A percentile compares a stretch with the other conserved stretches of the same genome.
Evolutionary conservation across 2,329 filamentous ascomycete genomes (phyloP).

Genomic region (Penicillium sumatraense): DNA sequence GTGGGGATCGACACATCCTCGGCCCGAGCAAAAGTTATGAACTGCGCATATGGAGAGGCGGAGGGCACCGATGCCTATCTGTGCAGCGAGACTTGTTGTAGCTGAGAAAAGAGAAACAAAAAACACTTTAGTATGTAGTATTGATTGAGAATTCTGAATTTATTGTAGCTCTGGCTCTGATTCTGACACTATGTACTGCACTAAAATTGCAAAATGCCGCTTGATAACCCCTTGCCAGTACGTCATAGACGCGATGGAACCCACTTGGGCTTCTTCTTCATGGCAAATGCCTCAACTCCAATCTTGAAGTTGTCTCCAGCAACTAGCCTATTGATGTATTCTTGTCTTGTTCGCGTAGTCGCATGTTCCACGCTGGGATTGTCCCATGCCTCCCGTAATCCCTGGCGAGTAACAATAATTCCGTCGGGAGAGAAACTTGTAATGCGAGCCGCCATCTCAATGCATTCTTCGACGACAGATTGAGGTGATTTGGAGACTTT

Average conservation of each 20-base stretch:
- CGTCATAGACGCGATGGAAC: slow-evolving; percentile 39
- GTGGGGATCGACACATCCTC: slow-evolving; percentile 4
- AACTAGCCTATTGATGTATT: slow-evolving; percentile 81
- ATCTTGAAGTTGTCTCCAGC: slow-evolving; percentile 92
- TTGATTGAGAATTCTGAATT: too few species aligned
- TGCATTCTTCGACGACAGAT: slow-evolving; percentile 74
- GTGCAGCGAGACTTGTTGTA: background rate
- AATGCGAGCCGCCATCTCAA: slow-evolving; percentile 64
- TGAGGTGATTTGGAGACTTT: slow-evolving; percentile 68
- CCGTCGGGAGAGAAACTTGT: slow-evolving; percentile 71
- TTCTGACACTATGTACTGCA: background rate
- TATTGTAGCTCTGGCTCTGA: too few species aligned
- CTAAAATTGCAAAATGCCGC: too few species aligned
- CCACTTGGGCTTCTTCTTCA: slow-evolving; percentile 88
- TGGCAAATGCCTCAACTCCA: slow-evolving; percentile 64
- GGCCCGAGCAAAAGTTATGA: slow-evolving; percentile 1
- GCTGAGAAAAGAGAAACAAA: background rate
- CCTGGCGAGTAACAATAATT: slow-evolving; percentile 72
- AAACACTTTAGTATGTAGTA: too few species aligned
- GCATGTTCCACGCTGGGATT: slow-evolving; percentile 64
- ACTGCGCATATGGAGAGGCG: background rate
- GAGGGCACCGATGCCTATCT: background rate
- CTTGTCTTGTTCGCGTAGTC: slow-evolving; percentile 81
- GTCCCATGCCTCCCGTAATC: slow-evolving; percentile 73
- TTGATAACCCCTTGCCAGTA: background rate